Base-by-base conservation (phyloP, 495 filamentous ascomycete genomes). In the Xylaria acuta region DNA sequence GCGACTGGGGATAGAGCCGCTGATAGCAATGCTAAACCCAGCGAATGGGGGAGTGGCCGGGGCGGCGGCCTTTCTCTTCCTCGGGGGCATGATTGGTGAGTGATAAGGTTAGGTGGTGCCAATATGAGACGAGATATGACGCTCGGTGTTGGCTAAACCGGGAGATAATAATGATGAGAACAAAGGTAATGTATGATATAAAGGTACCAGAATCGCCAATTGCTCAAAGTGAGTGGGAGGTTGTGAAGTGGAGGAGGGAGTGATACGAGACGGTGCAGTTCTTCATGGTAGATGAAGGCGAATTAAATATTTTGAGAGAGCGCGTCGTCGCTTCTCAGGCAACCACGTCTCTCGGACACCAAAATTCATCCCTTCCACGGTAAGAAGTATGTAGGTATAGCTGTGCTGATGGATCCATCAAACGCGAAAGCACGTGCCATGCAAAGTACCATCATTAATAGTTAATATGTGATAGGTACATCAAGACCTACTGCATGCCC, bases 1-100 rank as follows among this genome's bases (percentile, higher is more conserved):
- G 22, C 80, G 79, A 8, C 83, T 83, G 0, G 86, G 83, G 64
- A 93, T 89, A 0, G 85, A 84, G 27, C 92, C 91, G 71, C 88
- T 89, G 34, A 92, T 77, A n/a, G 85, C 87, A 49, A 94, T 83
- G 18, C 79, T 81, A 40, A 86, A 80, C 2, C 82, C 82, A 22
- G 84, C 79, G 20, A 89, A 74, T 1, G 83, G 75, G 3, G 72
- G 77, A 6, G 63, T 56, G 20, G 79, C 67, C n/a, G 80, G 64
- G 9, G 75, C 75, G 16, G 73, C 59, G 20, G 73, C 76, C 66
- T 75, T 79, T 69, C 14, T 72, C 62, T 53, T 67, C 41, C 70
- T 60, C 12, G 59, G 59, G 16, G 69, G 45, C 69, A 71, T 64
- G 45, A 12, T 49, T 53, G 53, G 12, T 51, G 47, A 27, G 22